These are phyloP conservation scores for Fraxinus americana DNA, from an alignment of 257 asterid species.

Conservation along the genomic window DNA sequence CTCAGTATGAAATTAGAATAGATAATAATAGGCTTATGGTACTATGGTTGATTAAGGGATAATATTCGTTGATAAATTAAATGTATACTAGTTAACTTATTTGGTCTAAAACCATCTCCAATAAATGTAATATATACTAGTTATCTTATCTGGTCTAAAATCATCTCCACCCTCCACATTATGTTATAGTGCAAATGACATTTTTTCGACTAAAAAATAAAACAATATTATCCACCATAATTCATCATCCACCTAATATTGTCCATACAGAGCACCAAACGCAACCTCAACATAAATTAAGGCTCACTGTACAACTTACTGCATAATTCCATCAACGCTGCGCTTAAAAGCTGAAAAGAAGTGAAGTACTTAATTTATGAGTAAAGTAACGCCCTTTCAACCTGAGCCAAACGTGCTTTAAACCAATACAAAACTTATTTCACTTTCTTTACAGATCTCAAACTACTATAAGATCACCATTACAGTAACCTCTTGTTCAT, in stretches of 20 bases:
- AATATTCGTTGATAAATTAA: too few species aligned
- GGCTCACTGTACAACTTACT: not conserved
- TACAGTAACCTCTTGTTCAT: not conserved
- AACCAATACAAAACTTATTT: not conserved
- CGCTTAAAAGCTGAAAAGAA: not conserved
- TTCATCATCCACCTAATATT: too few species aligned
- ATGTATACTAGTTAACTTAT: too few species aligned
- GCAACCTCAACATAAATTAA: not conserved
- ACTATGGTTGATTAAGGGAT: too few species aligned
- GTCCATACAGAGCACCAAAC: not conserved
- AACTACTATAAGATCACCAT: not conserved
- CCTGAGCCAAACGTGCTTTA: not conserved
- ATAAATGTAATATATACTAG: too few species aligned
- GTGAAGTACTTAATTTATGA: not conserved
- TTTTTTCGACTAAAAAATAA: too few species aligned
- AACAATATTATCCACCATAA: too few species aligned
- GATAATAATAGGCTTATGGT: too few species aligned
- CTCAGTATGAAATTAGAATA: not conserved
- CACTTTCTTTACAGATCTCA: conserved; percentile 16
- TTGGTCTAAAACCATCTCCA: too few species aligned
- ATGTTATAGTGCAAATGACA: too few species aligned
- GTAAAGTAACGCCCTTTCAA: not conserved
- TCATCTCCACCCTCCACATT: too few species aligned
- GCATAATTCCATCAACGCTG: not conserved
- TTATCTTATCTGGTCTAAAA: too few species aligned